Conservation (phyloP, 75 land plant genomes). For the Pseudotsuga menziesii region DNA sequence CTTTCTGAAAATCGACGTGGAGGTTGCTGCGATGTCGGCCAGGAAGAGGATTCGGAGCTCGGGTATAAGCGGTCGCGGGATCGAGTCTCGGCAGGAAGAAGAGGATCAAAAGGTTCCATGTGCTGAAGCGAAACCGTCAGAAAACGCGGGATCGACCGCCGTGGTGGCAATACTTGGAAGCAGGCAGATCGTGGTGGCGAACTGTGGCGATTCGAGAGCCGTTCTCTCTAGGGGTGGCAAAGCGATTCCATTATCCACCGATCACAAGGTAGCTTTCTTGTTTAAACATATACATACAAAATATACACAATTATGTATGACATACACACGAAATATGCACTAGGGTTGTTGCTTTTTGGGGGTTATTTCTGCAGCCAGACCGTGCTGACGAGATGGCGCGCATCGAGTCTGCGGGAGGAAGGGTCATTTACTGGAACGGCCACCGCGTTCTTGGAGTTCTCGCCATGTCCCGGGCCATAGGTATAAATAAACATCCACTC, state of each 20-base stretch:
- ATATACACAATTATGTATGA: not conserved
- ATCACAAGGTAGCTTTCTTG: conserved; percentile 82
- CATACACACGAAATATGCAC: not conserved
- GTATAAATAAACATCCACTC: not conserved
- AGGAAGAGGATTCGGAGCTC: conserved; percentile 21
- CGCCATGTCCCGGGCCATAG: conserved; percentile 68
- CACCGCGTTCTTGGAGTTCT: conserved; percentile 63
- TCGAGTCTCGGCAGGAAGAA: conserved; percentile 20
- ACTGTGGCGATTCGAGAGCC: conserved; percentile 95
- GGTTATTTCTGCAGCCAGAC: conserved; percentile 45
- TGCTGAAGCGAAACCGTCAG: conserved; percentile 22
- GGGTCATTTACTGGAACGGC: conserved; percentile 73
- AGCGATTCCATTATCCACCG: conserved; percentile 66
- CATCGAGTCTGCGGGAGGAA: conserved; percentile 68
- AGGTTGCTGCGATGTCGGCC: conserved; percentile 34
- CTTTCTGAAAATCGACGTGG: conserved; percentile 64
- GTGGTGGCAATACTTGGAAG: conserved; percentile 59
- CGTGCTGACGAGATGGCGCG: conserved; percentile 59
- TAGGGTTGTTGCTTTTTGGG: not conserved
- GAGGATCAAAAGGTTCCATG: not conserved
- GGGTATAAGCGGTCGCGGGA: conserved; percentile 25
- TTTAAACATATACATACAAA: not conserved
- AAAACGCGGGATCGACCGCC: conserved; percentile 75
- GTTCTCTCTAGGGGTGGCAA: conserved; percentile 66
- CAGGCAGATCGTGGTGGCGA: conserved; percentile 58